Base-by-base conservation (phyloP, 2,329 filamentous ascomycete species). In the Paecilomyces dactylethromorphus region DNA sequence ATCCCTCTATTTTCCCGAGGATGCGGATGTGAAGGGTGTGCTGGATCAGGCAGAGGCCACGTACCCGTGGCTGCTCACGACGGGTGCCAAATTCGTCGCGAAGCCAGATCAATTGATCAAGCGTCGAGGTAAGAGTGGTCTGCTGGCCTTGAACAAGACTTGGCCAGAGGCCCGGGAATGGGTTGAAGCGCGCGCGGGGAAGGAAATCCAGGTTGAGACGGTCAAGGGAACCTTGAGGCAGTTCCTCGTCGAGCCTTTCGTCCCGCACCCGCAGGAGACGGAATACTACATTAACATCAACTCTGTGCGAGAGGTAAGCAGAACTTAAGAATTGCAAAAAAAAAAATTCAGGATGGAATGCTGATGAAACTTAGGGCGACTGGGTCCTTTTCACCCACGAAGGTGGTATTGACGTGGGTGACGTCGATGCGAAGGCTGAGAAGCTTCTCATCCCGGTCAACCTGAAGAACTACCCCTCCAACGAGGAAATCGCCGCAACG, bases 251-350 rank as follows among this genome's bases (percentile, higher is more conserved):
- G 94, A 99, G 86, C 94, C 94, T 56, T 97, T 99, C 74, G 92
- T 97, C 63, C 94, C 93, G 71, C 94, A 99, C 80, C 89, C 92
- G 65, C 85, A 92, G 71, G 89, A 92, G 77, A 97, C 93, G 65
- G 94, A 99, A 81, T 97, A 97, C 84, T 99, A 99, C 82, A 96
- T 99, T 84, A 97, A 97, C 87, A 99, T 99, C 84, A 94, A 97
- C 86, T 97, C 94, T 64, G 92, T 96, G 73, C 90, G 94, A 84
- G 94, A 97, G 88, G 94, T 97, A 87, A 87, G 92, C 87, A 62
- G 61, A 60, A 62, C 33, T 18, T 59, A 56, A 56, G 29, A 49
- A 11, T 10, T 32, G 26, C 26, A 21, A 21, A 45, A 8, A n/a
- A 45, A 21, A n/a, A 45, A 18, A 45, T 8, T 45, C 15, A n/a